Conservation (phyloP, 768 basidiomycete genomes). For the Candolleomyces eurysporus region DNA sequence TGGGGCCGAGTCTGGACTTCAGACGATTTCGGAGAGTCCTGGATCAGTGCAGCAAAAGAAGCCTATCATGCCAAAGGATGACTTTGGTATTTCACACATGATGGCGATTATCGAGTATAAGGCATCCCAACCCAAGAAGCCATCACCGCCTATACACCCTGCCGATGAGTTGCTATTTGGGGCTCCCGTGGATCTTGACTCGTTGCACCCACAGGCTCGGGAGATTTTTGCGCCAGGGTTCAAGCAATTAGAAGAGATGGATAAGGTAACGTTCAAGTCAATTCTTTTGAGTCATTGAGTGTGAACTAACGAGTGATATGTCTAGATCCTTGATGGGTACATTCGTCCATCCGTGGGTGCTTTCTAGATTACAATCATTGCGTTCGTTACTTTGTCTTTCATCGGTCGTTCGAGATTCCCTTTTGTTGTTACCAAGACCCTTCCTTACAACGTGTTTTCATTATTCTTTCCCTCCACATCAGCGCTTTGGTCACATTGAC, state of each 20-base stretch:
- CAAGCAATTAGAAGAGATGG: slow-evolving; percentile 76
- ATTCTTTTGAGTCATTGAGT: background rate
- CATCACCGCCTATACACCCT: slow-evolving; percentile 45
- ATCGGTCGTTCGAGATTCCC: background rate
- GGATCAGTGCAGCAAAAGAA: slow-evolving; percentile 40
- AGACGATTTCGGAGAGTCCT: slow-evolving; percentile 17
- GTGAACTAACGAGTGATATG: background rate
- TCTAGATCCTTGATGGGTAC: slow-evolving; percentile 29
- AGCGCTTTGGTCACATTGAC: background rate
- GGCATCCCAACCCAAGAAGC: slow-evolving; percentile 38
- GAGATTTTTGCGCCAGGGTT: slow-evolving; percentile 72
- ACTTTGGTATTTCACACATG: slow-evolving; percentile 86
- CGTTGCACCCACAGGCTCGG: slow-evolving; percentile 67
- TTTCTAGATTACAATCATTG: slow-evolving; percentile 16
- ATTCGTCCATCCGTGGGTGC: slow-evolving; percentile 29
- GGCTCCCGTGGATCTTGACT: slow-evolving; percentile 52
- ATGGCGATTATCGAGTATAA: slow-evolving; percentile 81
- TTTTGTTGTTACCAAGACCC: background rate
- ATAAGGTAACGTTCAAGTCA: slow-evolving; percentile 50
- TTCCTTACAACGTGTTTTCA: too few relatives aligned
- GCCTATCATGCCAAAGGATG: slow-evolving; percentile 63
- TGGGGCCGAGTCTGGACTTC: slow-evolving; percentile 7
- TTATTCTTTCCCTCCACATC: background rate
- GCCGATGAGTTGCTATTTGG: slow-evolving; percentile 78
- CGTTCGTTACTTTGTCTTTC: background rate